Evolutionary conservation across 768 basidiomycete genomes (phyloP), one percentile per base, ranked within the genome.

Genomic region (Stropharia rugosoannulata): DNA sequence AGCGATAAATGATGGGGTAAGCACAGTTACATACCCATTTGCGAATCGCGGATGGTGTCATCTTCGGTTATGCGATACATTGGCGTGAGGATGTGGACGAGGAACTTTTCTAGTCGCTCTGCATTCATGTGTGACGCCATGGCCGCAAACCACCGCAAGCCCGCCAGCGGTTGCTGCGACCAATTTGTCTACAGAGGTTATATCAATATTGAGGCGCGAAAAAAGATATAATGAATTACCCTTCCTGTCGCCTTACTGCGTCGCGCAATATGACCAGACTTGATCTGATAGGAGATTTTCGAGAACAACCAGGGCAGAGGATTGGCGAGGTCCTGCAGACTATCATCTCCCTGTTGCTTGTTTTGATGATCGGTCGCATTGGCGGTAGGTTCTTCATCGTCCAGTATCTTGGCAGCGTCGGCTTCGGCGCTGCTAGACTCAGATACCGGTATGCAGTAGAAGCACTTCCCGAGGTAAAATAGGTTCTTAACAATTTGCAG

Each of bases 251-350:
- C 70, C 54, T 77, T 79, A 60, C 82, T 89, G 25, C 86, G 76
- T 47, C 90, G 80, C 5, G 80, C 79, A 54, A 92, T 87, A 64
- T 89, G 84, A 4, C 88, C 86, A 5, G 88, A 87, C 35, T 85
- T 83, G 9, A 87, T 82, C 65, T 95, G 89, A 69, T 90, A 95
- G 0, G 96, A 98, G 16, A 98, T 75, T 65, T 90, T 90, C 19
- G 94, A 95, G 77, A 98, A 98, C 35, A 99, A 71, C 95, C 96
- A 98, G 0, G 91, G 83, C 2, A 98, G 74, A 0, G 87, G 87
- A 61, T 87, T 79, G 27, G 56, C 49, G 56, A 57, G 64, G 62
- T 54, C 71, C 67, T 61, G 75, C 64, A 46, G 62, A 50, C 45
- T 62, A 59, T 44, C 62, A 55, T 56, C 59, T 59, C 25, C 59